Conservation (phyloP, 129 eudicot species). For the Kitagawia praeruptora region DNA sequence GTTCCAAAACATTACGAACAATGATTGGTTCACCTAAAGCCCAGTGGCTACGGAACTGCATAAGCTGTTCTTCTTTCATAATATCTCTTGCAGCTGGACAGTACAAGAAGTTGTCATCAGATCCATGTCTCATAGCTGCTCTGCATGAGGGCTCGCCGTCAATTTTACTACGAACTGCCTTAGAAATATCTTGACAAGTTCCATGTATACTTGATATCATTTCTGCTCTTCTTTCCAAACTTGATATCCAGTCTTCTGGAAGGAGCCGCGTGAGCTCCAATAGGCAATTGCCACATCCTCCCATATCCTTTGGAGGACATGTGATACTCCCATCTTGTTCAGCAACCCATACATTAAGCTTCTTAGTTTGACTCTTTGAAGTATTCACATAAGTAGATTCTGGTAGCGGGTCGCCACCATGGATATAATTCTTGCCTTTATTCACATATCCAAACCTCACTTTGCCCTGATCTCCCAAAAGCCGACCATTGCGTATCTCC, state of each 20-base stretch:
- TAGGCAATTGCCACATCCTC: slow-evolving; percentile 60
- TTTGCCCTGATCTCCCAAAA: slow-evolving; percentile 28
- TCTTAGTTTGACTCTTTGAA: slow-evolving; percentile 5
- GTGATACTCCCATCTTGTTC: slow-evolving; percentile 32
- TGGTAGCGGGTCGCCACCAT: slow-evolving; percentile 58
- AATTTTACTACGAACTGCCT: slow-evolving; percentile 8
- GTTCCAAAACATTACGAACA: slow-evolving; percentile 52
- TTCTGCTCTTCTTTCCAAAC: slow-evolving; percentile 43
- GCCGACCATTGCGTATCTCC: slow-evolving; percentile 50
- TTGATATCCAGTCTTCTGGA: slow-evolving; percentile 44
- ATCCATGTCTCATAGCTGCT: slow-evolving; percentile 50
- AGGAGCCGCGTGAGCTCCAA: slow-evolving; percentile 68
- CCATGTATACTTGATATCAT: slow-evolving; percentile 22
- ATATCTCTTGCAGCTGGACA: slow-evolving; percentile 41
- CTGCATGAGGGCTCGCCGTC: slow-evolving; percentile 20
- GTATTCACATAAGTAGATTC: slow-evolving; percentile 18
- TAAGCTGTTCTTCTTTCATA: slow-evolving; percentile 29
- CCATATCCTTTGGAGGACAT: slow-evolving; percentile 69
- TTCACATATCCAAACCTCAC: slow-evolving; percentile 26
- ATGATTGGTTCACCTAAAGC: slow-evolving; percentile 79
- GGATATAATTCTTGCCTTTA: slow-evolving; percentile 66
- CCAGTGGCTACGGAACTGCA: slow-evolving; percentile 66
- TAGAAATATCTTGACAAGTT: neutral
- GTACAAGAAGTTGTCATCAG: slow-evolving; percentile 59
- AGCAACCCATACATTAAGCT: slow-evolving; percentile 35